These are phyloP conservation scores for Withania somnifera DNA, from an alignment of 305 asterid species.

Conservation along the genomic window DNA sequence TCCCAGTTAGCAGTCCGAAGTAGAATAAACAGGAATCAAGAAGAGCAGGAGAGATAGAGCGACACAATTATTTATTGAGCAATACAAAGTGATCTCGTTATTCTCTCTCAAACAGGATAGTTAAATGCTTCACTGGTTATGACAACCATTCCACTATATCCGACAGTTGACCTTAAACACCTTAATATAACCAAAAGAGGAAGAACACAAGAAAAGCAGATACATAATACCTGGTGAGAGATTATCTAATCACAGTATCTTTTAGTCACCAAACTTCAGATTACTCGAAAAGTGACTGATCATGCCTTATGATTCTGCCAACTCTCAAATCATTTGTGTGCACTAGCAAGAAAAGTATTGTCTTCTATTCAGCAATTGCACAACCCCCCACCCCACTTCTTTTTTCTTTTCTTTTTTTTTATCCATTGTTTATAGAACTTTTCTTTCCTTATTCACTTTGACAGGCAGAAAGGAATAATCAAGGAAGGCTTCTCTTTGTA, in stretches of 20 bases:
- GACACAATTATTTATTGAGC: background rate
- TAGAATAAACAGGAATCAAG: background rate
- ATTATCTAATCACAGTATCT: background rate
- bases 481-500: background rate
- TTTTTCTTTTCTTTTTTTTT: background rate
- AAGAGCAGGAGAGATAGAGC: background rate
- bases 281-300: background rate
- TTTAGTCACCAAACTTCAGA: background rate
- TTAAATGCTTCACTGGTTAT: background rate
- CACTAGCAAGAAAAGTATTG: background rate
- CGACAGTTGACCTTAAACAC: background rate
- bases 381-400: no score
- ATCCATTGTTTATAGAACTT: background rate
- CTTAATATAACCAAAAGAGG: background rate
- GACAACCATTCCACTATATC: background rate
- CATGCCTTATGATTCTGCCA: background rate
- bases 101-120: background rate
- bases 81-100: background rate
- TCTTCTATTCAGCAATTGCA: background rate
- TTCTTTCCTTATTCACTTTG: background rate
- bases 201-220: background rate
- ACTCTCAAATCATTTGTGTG: background rate
- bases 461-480: background rate
- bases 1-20: background rate
- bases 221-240: background rate